Conservation (phyloP, 768 basidiomycete species). For the Trametes villosa region DNA sequence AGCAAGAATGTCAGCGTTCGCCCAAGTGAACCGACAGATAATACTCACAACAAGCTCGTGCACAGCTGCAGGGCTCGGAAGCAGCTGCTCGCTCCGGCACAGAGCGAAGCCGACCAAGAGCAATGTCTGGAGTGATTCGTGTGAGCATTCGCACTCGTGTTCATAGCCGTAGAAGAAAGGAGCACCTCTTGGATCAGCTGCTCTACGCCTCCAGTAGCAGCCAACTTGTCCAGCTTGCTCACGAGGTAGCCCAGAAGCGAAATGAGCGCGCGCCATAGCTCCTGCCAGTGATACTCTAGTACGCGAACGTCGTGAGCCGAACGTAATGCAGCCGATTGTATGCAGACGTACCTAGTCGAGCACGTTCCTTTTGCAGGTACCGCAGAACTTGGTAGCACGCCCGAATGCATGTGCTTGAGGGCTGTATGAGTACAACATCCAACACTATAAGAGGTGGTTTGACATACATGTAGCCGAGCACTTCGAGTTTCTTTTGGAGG, state of each 20-base stretch:
- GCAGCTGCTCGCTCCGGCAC: conserved; percentile 54
- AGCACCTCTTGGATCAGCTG: conserved; percentile 58
- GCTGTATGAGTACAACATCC: neutral
- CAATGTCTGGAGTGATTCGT: conserved; percentile 42
- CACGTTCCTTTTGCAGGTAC: conserved; percentile 55
- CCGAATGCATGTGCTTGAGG: conserved; percentile 48
- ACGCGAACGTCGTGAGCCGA: neutral
- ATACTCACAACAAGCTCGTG: conserved; percentile 65
- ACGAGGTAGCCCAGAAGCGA: conserved; percentile 59
- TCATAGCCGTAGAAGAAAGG: conserved; percentile 25
- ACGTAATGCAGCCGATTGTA: neutral
- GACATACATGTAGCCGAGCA: conserved; percentile 58
- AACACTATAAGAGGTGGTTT: neutral
- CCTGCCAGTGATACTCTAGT: conserved; percentile 68
- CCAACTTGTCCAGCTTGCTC: conserved; percentile 56
- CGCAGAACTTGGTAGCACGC: conserved; percentile 59
- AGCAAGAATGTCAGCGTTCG: neutral
- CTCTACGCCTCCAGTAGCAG: conserved; percentile 56
- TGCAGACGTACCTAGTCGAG: conserved; percentile 53
- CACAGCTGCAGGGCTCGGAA: conserved; percentile 56
- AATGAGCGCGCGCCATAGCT: conserved; percentile 63
- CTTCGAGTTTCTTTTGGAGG: conserved; percentile 63
- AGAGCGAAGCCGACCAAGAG: conserved; percentile 56
- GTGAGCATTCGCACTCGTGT: neutral
- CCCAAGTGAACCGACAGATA: neutral